Evolutionary conservation across 495 filamentous ascomycete species (phyloP), one percentile per base, ranked within the genome.

Genomic region (Penicillium riverlandense): DNA sequence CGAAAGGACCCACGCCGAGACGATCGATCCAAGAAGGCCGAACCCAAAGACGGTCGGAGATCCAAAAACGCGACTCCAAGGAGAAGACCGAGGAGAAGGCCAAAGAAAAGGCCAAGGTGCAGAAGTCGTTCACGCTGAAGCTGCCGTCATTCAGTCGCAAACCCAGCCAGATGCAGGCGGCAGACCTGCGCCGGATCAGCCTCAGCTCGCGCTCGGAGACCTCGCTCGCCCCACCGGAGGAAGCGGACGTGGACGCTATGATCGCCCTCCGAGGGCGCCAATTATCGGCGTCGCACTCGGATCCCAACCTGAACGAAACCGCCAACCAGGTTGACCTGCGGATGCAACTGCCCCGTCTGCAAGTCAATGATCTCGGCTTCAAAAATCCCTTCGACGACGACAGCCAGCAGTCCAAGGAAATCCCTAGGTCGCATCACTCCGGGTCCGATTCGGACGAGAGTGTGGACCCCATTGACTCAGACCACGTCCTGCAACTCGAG

Each of bases 291-390:
- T 22, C 22, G 15, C 34, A 47, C 36, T 53, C 48, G 16, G 37
- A 55, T 38, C 42, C 37, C 13, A 43, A 35, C 13, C 30, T 47
- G 14, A 49, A 51, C 29, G 32, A 38, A 48, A 8, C 47, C 48
- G n/a, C 49, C 45, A 46, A 63, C 45, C 38, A 52, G 13, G 34
- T 43, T 38, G 52, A 58, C 29, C 43, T 65, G 32, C 58, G 55
- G 11, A 47, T 59, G 29, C 58, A 64, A 45, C 49, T 68, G 15
- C 65, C 69, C 11, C 64, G 62, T 41, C 54, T 72, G 7, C 55
- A 66, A 40, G 68, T 62, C 33, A 42, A 61, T n/a, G 51, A 64
- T 33, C 33, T 55, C 7, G 42, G 12, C 7, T 35, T 48, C 14
- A 38, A 27, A 22, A 53, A 34, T 11, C 41, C 44, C n/a, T 45